phyloP scores from a whole-genome alignment of 306 rosid genomes.

The Carpinus fangiana region DNA sequence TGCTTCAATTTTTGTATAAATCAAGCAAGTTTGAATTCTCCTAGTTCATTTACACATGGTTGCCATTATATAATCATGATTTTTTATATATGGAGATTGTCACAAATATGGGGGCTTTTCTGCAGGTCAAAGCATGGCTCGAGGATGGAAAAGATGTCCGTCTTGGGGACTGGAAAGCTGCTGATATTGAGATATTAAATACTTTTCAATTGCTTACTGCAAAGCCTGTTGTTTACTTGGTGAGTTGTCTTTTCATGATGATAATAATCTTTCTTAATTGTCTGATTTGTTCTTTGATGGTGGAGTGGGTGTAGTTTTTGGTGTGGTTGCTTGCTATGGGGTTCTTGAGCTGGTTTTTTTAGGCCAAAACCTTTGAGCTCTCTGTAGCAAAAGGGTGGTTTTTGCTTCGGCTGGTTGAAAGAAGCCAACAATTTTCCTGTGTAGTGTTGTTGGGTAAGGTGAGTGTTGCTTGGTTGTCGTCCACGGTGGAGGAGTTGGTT shows the following conservation, averaged over 20 bases:
- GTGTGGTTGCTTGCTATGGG: too few species aligned
- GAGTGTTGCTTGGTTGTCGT: too few species aligned
- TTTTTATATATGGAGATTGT: not conserved
- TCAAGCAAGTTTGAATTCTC: not conserved
- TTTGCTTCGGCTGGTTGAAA: too few species aligned
- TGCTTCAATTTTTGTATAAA: not conserved
- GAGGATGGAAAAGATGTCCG: conserved; percentile 92
- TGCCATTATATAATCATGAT: not conserved
- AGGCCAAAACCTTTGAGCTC: too few species aligned
- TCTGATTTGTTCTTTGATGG: not conserved
- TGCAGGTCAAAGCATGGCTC: conserved; percentile 76
- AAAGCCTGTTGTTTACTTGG: conserved; percentile 95
- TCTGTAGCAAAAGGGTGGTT: too few species aligned
- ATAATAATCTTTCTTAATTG: conserved; percentile 1
- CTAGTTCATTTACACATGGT: not conserved
- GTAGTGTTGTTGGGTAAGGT: too few species aligned
- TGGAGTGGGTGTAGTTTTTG: too few species aligned
- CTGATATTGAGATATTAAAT: conserved; percentile 86
- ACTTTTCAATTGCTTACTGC: conserved; percentile 95
- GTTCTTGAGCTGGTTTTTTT: too few species aligned
- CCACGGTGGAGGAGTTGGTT: too few species aligned
- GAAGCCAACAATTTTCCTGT: too few species aligned
- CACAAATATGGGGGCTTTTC: conserved; percentile 25
- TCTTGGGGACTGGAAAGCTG: conserved; percentile 95
- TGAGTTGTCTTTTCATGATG: conserved; percentile 26